These are phyloP conservation scores for Melampsora abietis-canadensis DNA, from an alignment of 1,284 basidiomycete genomes.

Conservation along the genomic window DNA sequence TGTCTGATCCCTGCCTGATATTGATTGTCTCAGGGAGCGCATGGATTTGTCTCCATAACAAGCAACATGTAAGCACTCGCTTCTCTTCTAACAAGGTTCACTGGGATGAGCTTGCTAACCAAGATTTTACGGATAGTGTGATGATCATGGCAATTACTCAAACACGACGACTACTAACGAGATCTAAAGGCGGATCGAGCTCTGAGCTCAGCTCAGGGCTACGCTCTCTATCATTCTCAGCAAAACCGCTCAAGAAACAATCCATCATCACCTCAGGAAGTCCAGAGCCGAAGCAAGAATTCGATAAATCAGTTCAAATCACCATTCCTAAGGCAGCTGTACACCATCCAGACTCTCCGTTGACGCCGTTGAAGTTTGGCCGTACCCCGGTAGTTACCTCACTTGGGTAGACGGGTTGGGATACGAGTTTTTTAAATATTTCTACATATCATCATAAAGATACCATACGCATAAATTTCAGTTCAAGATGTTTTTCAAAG, in stretches of 20 bases:
- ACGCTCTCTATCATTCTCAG: background rate
- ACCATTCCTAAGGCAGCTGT: background rate
- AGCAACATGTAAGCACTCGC: background rate
- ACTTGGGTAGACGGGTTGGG: too few species aligned
- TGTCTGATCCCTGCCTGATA: background rate
- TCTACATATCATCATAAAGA: too few species aligned
- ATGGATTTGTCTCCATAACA: slow-evolving; percentile 11
- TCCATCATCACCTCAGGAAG: background rate
- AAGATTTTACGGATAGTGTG: background rate
- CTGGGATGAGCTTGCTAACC: too few species aligned
- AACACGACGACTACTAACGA: background rate
- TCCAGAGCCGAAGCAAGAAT: background rate
- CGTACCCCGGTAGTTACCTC: background rate
- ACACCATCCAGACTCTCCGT: background rate
- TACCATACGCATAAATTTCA: too few species aligned
- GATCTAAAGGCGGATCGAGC: background rate
- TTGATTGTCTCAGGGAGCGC: background rate
- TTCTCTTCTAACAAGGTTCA: too few species aligned
- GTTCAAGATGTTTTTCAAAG: too few species aligned
- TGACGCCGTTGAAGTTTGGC: background rate
- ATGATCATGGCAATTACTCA: background rate
- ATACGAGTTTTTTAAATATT: too few species aligned
- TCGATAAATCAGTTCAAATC: background rate
- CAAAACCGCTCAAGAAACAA: background rate
- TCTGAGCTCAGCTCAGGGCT: slow-evolving; percentile 1